Percentiles rank a stretch among this genome's conserved stretches.
Evolutionary conservation across 2,329 filamentous ascomycete species (phyloP).

Genomic region (Calonectria fujianensis): DNA sequence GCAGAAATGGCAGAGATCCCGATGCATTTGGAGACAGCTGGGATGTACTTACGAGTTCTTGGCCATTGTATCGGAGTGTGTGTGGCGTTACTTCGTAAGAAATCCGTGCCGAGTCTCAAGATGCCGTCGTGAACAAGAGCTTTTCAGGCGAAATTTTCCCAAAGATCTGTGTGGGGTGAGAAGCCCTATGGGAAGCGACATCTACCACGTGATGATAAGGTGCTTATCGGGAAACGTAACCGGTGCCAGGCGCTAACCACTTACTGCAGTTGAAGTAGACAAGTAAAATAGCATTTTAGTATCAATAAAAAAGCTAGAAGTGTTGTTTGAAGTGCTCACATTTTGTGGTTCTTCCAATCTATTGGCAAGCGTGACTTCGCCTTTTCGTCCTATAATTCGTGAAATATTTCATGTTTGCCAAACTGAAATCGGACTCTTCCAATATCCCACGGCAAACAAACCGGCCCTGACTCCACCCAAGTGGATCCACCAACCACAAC

Average conservation of each 20-base stretch:
- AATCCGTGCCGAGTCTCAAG: slow-evolving; percentile 61
- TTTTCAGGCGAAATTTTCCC: slow-evolving; percentile 61
- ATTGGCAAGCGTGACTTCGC: background rate
- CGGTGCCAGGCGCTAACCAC: slow-evolving; percentile 4
- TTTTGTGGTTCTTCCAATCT: background rate
- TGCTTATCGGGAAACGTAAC: slow-evolving; percentile 45
- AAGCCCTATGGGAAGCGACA: slow-evolving; percentile 63
- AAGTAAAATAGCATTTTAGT: no score
- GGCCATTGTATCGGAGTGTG: slow-evolving; percentile 75
- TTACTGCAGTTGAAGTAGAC: background rate
- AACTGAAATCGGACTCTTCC: background rate
- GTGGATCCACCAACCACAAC: slow-evolving; percentile 27
- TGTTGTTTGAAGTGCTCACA: background rate
- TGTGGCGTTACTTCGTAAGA: slow-evolving; percentile 64
- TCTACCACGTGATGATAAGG: slow-evolving; percentile 59
- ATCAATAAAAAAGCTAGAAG: background rate
- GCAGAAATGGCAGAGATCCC: slow-evolving; percentile 46
- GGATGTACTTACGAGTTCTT: slow-evolving; percentile 75
- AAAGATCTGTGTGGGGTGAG: slow-evolving; percentile 61
- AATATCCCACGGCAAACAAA: slow-evolving; percentile 4
- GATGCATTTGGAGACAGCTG: slow-evolving; percentile 37
- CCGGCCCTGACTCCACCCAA: slow-evolving; percentile 15
- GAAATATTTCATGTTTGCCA: background rate
- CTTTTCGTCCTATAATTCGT: no score
- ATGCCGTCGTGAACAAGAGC: slow-evolving; percentile 61